These are phyloP conservation scores for Arctium minus DNA, from an alignment of 129 eudicot genomes.

Conservation along the genomic window DNA sequence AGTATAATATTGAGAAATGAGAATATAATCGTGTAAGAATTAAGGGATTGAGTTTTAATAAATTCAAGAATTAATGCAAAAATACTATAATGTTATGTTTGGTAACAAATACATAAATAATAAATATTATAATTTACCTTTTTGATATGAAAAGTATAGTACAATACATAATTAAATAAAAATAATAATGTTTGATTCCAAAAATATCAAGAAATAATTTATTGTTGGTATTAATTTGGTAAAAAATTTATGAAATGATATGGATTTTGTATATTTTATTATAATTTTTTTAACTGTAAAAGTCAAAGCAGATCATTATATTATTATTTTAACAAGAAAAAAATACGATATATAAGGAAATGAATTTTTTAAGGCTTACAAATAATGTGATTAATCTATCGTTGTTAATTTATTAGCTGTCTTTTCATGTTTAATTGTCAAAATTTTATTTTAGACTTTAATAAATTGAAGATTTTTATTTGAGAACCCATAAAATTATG, in stretches of 20 bases:
- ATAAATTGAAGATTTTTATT: no score
- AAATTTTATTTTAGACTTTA: no score
- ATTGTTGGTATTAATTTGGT: background rate
- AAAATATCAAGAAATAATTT: background rate
- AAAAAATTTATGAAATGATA: background rate
- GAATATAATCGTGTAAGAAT: background rate
- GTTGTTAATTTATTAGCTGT: no score
- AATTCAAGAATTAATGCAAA: background rate
- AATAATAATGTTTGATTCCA: background rate
- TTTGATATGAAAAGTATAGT: background rate
- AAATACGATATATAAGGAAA: background rate
- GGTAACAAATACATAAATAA: background rate
- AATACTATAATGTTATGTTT: background rate
- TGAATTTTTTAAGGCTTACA: no score
- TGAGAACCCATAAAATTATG: no score
- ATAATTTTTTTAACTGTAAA: no score
- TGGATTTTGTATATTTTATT: background rate
- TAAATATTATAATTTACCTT: no score
- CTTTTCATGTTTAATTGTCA: no score
- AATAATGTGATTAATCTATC: no score
- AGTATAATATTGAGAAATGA: background rate
- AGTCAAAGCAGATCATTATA: background rate
- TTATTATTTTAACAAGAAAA: background rate
- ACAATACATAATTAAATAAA: no score
- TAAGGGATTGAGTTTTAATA: background rate